phyloP scores from a whole-genome alignment of 2,329 filamentous ascomycete species.

The Talaromyces atroroseus region DNA sequence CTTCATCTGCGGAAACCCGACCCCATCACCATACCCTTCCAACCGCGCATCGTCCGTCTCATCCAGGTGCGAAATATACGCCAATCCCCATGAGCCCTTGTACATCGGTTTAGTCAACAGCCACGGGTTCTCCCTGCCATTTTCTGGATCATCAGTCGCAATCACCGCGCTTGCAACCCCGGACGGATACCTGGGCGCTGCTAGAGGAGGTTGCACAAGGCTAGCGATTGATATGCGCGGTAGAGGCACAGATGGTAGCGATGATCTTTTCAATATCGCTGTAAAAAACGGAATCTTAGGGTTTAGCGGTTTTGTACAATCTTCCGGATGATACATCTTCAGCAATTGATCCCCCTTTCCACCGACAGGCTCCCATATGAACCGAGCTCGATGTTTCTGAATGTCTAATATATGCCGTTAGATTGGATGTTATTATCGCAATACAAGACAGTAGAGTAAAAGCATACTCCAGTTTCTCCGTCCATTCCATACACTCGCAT shows the following conservation, averaged over 20 bases:
- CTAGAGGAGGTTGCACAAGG: conserved; percentile 2
- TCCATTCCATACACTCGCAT: not conserved
- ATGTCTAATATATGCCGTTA: not conserved
- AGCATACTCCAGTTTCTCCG: conserved; percentile 2
- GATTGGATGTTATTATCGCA: not conserved
- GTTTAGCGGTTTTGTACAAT: not conserved
- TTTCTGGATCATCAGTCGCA: not conserved
- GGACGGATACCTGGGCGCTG: not conserved
- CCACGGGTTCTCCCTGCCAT: not conserved
- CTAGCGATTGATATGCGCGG: not conserved
- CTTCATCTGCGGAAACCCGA: not conserved
- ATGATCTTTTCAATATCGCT: not conserved
- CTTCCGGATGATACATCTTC: not conserved
- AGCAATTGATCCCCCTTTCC: not conserved
- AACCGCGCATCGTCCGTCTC: not conserved
- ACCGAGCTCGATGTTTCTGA: not conserved
- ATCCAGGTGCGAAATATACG: not conserved
- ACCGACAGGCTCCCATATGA: not conserved
- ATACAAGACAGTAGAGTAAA: not conserved
- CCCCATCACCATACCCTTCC: conserved; percentile 1
- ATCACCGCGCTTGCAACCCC: not conserved
- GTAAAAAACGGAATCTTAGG: not conserved
- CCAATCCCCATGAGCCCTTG: not conserved
- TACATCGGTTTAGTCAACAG: not conserved
- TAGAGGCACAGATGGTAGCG: not conserved